Conservation (phyloP, 1,284 basidiomycete species). For the Cystobasidiaceae sp. region DNA sequence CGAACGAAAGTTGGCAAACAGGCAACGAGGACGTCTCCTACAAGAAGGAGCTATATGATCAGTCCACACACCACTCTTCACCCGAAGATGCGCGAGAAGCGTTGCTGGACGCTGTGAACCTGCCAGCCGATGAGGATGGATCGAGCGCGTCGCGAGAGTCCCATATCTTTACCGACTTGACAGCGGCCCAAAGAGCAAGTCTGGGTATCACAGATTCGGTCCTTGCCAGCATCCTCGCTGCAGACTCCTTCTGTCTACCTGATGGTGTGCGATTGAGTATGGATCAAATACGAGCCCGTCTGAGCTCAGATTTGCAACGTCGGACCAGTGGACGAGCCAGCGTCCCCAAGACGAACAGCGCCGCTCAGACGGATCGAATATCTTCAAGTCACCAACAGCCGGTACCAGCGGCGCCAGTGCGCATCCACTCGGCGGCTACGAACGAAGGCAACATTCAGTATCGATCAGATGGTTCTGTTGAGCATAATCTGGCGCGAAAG, state of each 20-base stretch:
- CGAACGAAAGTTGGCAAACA: too few species aligned
- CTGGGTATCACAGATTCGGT: constrained; percentile 21
- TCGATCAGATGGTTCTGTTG: too few species aligned
- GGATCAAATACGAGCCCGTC: constrained; percentile 12
- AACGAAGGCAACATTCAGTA: too few species aligned
- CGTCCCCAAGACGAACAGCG: not conserved
- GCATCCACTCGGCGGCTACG: too few species aligned
- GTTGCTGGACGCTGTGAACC: not conserved
- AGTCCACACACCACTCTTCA: too few species aligned
- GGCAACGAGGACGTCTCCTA: too few species aligned
- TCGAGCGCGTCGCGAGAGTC: too few species aligned
- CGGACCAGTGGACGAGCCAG: not conserved
- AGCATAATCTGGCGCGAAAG: too few species aligned
- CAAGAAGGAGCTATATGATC: too few species aligned
- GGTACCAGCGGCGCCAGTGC: too few species aligned
- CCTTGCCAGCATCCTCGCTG: constrained; percentile 18
- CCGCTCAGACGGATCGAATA: not conserved
- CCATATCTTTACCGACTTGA: too few species aligned
- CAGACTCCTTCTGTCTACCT: constrained; percentile 23
- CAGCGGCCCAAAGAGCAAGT: constrained; percentile 12
- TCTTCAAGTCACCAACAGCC: too few species aligned
- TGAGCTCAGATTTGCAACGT: not conserved
- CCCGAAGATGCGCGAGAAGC: not conserved
- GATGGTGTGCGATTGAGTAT: constrained; percentile 5
- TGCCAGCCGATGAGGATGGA: not conserved